Base-by-base conservation (phyloP, 495 filamentous ascomycete genomes). In the Podospora conica region DNA sequence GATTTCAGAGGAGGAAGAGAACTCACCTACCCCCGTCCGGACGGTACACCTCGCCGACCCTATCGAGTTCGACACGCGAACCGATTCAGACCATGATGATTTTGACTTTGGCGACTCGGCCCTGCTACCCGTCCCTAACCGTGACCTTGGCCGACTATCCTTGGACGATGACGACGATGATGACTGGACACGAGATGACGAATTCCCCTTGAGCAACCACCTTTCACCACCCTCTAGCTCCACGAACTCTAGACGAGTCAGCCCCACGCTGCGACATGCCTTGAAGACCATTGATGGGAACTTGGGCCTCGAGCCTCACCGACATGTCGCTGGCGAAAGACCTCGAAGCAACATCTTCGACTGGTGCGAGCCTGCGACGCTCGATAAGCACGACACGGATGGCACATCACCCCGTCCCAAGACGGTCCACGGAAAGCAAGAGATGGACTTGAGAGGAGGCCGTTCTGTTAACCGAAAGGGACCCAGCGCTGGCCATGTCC, bases 361-460 rank as follows among this genome's bases (percentile, higher is more conserved):
- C 74, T 97, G 92, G 91, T 88, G 89, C 57, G 93, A 96, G 74
- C 84, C 90, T 40, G 73, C 84, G 40, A 77, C 79, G 23, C 78
- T 77, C 57, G 89, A 86, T 72, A 87, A 82, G 70, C 53, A 70
- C 27, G 84, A 86, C 55, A 73, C 71, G 18, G 77, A 80, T 55
- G 82, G 87, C 55, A 78, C 84, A 23, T 85, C 87, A 55, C 81
- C 83, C 56, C 85, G 94, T 63, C 94, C 95, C 11, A 89, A 90
- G 66, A 96, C 93, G 11, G 90, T 96, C 53, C 93, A 97, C 79
- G 92, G 91, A 3, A 97, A 96, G 77, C 92, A 96, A 75, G 84
- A 87, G 71, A 80, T 83, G 59, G 86, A 91, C 67, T 73, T 82
- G 59, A 83, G 91, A 74, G 91, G 89, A 57, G 92, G 91, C 68